Base-by-base conservation (phyloP, 768 basidiomycete species). In the Lentinula raphanica region DNA sequence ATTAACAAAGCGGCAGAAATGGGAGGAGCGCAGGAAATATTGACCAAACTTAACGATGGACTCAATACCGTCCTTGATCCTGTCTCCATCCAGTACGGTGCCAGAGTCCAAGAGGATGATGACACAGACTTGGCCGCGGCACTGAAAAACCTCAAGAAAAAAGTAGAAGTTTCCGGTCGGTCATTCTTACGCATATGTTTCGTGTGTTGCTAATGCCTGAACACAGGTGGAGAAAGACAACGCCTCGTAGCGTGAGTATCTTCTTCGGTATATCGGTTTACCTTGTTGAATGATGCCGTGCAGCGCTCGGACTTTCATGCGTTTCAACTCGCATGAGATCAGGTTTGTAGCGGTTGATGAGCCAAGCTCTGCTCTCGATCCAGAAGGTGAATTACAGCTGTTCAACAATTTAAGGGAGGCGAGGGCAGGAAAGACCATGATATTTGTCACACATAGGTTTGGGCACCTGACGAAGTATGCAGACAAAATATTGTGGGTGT, bases 321-420 rank as follows among this genome's bases (percentile, higher is more conserved):
- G 65, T 7, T 60, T 72, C 27, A 64, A 59, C 21, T 66, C 67
- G 1, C 62, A 62, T 0, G 48, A 67, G 3, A 68, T 72, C 25
- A 73, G 68, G 23, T 71, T 82, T 3, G 62, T 80, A 13, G 70
- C 75, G 3, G 70, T 74, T 5, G 81, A 82, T 59, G 80, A 82
- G 60, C 81, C 80, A 1, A 80, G 72, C 25, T 79, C 79, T 0
- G 70, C 73, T 2, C 63, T 81, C 4, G 81, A 82, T 53, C 74
- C 81, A 3, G 62, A 74, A 58, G 75, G 73, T 1, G 80, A 82
- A 62, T 68, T 61, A 19, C 64, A 72, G 12, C 60, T 80, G 13
- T 71, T 78, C 50, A 54, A 70, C 28, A 66, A 65, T 15, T 66
- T 80, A 28, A 64, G 65, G 35, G 45, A 63, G 2, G 59, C 54